These are phyloP conservation scores for Penstemon davidsonii DNA, from an alignment of 257 asterid genomes.

Conservation along the genomic window DNA sequence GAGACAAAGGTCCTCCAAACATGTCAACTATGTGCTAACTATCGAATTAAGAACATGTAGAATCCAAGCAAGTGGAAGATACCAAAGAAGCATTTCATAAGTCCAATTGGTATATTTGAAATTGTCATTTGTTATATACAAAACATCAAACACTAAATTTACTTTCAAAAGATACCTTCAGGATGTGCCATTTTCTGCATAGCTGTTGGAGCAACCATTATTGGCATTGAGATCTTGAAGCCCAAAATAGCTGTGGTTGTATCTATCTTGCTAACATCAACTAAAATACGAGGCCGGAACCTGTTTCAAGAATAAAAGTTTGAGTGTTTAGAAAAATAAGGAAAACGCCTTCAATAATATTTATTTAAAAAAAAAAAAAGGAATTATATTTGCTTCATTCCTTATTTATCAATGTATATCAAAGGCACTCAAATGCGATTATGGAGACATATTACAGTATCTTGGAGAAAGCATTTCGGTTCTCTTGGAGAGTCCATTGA, in stretches of 20 bases:
- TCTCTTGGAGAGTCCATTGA: slow-evolving; percentile 73
- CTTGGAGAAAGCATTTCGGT: slow-evolving; percentile 59
- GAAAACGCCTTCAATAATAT: background rate
- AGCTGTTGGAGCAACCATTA: slow-evolving; percentile 94
- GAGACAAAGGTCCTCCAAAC: background rate
- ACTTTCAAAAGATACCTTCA: slow-evolving; percentile 46
- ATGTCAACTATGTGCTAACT: background rate
- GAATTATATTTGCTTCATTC: background rate
- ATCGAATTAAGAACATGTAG: too few species aligned
- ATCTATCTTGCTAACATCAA: slow-evolving; percentile 77
- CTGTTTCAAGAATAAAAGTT: slow-evolving; percentile 33
- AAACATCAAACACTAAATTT: too few species aligned
- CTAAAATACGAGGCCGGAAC: slow-evolving; percentile 81
- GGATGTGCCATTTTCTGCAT: slow-evolving; percentile 97
- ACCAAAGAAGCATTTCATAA: background rate
- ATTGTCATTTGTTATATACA: too few species aligned
- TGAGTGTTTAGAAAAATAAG: background rate
- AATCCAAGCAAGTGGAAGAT: background rate
- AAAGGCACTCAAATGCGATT: background rate
- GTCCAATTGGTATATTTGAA: too few species aligned
- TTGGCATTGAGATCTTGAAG: slow-evolving; percentile 74
- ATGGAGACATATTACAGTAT: slow-evolving; percentile 49
- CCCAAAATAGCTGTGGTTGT: slow-evolving; percentile 57
- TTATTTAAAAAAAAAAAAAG: background rate
- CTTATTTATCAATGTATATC: background rate